Base-by-base conservation (phyloP, 2,329 filamentous ascomycete species). In the Calcarisporium arbuscula region DNA sequence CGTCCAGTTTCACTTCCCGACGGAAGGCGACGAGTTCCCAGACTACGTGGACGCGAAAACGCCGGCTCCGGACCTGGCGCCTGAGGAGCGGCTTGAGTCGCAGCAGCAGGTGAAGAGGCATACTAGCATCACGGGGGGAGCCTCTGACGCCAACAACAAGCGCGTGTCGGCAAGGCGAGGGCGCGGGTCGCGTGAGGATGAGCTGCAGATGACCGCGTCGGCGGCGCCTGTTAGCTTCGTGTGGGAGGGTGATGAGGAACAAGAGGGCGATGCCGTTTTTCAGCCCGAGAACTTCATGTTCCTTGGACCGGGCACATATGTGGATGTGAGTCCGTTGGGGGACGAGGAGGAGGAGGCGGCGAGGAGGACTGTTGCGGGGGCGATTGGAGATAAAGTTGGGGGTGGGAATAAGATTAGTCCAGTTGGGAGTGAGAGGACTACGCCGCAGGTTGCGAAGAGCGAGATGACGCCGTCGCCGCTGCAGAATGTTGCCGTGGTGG, bases 11-110 rank as follows among this genome's bases (percentile, higher is more conserved):
- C 68, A 68, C 39, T 78, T 77, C 42, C 74, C 74, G 6, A 63
- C 62, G 28, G 64, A 68, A 5, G 74, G 73, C 42, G 74, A 78
- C 46, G 74, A 77, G 54, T 78, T 70, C 34, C 72, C 73, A 30
- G 67, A 73, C 45, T 71, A 63, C 44, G 48, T 70, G 40, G 61
- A 64, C 37, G 54, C 57, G 14, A 51, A 51, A 17, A 48, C 56
- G 9, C 58, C 62, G 0, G 53, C 49, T 1, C 58, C 62, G 3
- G 55, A 57, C 18, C 56, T 74, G 2, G 59, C 64, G 1, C 71
- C 71, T n/a, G 70, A 74, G 43, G 70, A 74, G 46, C 62, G 57
- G 33, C 62, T 73, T 14, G 68, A 68, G 44, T 71, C 68, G 43
- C 68, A 73, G 44, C 65, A 68, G 44, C 67, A 74, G 49, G 39